Evolutionary conservation across 169 alveolate species (phyloP), one percentile per base, ranked within the genome.

Genomic region (Eimeria tenella): DNA sequence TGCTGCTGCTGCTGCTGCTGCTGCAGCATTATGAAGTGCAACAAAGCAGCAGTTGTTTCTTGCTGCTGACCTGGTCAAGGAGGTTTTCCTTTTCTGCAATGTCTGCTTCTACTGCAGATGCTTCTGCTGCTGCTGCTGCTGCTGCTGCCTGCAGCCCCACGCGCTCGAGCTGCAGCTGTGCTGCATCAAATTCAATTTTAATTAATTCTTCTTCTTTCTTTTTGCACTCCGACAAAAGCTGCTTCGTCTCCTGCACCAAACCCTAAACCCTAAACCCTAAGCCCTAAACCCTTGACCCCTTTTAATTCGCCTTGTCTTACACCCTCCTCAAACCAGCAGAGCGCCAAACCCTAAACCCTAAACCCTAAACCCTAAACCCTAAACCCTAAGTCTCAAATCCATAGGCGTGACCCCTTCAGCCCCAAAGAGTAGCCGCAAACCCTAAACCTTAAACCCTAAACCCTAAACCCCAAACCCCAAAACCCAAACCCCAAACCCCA

Each of bases 141-240:
- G 96, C 96, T 73, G 96, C 96, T 62, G 98, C 96, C 88, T 96
- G 95, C 65, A 98, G 96, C 71, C 97, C 97, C 50, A 97, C 96
- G 68, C 96, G 94, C 96, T 98, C 99, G 42, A 98, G 97, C 92
- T 96, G 96, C 71, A 97, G 98, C 93, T 98, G 96, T 10, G 98
- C 97, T 55, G 97, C 97, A 94, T 98, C 99, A 96, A 97, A 97
- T 6, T 96, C 96, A 9, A 97, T 94, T 60, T 96, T 95, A 93
- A 96, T 98, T 31, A 96, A 95, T 95, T 98, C 98, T 21, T 96
- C 98, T 94, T 96, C 97, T 58, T 97, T 96, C 88, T 95, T 95
- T 23, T 95, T 95, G 86, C 96, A 96, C 50, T 91, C 96, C 65
- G 71, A 88, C 73, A 83, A 84, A 6, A 96, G 90, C 19, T 68